Percentiles rank a stretch among this genome's conserved stretches.
Conservation (phyloP, 2,329 filamentous ascomycete genomes). For the Penicillium griseofulvum region DNA sequence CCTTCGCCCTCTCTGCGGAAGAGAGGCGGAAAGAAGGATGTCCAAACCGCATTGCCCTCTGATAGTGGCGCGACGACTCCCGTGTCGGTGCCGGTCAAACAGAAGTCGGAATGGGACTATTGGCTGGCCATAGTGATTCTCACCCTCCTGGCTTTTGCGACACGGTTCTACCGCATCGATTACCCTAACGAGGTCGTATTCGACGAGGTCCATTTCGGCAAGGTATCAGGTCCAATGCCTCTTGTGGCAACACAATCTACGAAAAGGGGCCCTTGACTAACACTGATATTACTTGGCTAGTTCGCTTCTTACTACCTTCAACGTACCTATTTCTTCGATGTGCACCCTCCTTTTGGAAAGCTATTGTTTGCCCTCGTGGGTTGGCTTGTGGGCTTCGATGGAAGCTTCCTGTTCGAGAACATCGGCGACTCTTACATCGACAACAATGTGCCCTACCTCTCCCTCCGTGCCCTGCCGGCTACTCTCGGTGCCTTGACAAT, state of each 20-base stretch:
- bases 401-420: conserved; percentile 97
- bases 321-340: conserved; percentile 99
- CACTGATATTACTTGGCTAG: conserved; percentile 26
- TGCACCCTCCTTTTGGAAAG: conserved; percentile 97
- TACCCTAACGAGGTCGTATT: conserved; percentile 97
- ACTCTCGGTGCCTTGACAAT: conserved; percentile 89
- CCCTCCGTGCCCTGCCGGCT: conserved; percentile 89
- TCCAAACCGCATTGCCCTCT: conserved; percentile 22
- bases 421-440: conserved; percentile 97
- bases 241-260: neutral
- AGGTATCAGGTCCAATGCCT: conserved; percentile 60
- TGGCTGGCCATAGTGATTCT: conserved; percentile 73
- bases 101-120: conserved; percentile 73
- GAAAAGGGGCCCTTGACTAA: conserved; percentile 17
- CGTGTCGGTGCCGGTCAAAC: conserved; percentile 23
- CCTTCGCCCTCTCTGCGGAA: conserved; percentile 42
- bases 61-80: conserved; percentile 21
- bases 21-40: conserved; percentile 43
- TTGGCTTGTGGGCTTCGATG: conserved; percentile 96
- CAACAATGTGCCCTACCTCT: conserved; percentile 96
- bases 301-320: conserved; percentile 76
- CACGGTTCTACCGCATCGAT: conserved; percentile 92
- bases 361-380: conserved; percentile 95
- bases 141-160: conserved; percentile 81
- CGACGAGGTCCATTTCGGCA: conserved; percentile 98